phyloP scores from a whole-genome alignment of 768 basidiomycete species.

The Mycena albidolilacea region DNA sequence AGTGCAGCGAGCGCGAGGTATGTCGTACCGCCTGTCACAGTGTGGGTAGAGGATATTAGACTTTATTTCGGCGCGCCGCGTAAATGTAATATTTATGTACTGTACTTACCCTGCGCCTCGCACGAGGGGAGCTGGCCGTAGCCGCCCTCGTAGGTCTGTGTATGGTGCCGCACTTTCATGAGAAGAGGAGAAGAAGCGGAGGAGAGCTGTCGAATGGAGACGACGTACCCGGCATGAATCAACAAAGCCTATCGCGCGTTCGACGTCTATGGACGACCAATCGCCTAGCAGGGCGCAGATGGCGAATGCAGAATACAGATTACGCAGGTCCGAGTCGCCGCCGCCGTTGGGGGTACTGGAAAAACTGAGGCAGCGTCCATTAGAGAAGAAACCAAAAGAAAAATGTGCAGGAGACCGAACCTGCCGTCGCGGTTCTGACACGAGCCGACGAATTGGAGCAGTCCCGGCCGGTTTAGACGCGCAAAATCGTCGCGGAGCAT shows the following conservation, averaged over 20 bases:
- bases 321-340: slow-evolving; percentile 85
- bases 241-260: slow-evolving; percentile 75
- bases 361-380: slow-evolving; percentile 63
- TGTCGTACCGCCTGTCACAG: slow-evolving; percentile 84
- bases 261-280: slow-evolving; percentile 81
- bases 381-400: not conserved
- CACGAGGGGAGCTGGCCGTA: slow-evolving; percentile 87
- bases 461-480: slow-evolving; percentile 74
- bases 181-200: slow-evolving; percentile 16
- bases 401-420: slow-evolving; percentile 54
- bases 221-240: slow-evolving; percentile 76
- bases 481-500: slow-evolving; percentile 89
- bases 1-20: slow-evolving; percentile 91
- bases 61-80: not conserved
- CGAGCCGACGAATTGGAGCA: slow-evolving; percentile 73
- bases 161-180: slow-evolving; percentile 1
- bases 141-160: slow-evolving; percentile 92
- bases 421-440: slow-evolving; percentile 90
- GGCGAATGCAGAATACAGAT: slow-evolving; percentile 89
- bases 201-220: slow-evolving; percentile 8
- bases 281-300: slow-evolving; percentile 85
- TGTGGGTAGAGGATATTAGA: not conserved
- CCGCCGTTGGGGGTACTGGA: slow-evolving; percentile 70
- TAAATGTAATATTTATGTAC: not conserved
- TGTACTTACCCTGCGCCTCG: slow-evolving; percentile 84